Evolutionary conservation across 257 asterid genomes (phyloP).

Genomic region (Asclepias syriaca): DNA sequence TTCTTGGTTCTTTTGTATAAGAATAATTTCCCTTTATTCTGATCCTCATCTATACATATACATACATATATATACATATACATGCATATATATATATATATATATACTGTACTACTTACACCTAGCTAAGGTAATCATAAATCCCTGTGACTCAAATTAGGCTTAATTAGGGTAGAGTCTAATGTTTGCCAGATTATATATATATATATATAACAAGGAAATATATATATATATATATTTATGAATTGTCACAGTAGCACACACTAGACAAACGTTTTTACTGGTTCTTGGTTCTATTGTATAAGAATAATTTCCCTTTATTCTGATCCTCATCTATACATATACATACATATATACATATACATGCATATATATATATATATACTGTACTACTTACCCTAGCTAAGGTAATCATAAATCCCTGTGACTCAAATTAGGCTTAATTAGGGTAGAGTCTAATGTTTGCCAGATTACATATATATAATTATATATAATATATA

Average conservation of each 20-base stretch:
- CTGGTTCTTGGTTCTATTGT: slow-evolving; percentile 29
- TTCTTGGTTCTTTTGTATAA: slow-evolving; percentile 25
- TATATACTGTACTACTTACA: neutral
- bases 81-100: too few relatives aligned
- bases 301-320: neutral
- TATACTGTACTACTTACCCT: neutral
- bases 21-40: neutral
- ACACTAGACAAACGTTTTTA: slow-evolving; percentile 22
- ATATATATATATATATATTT: too few relatives aligned
- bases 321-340: neutral
- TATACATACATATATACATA: too few relatives aligned
- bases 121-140: slow-evolving; percentile 7
- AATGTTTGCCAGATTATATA: too few relatives aligned
- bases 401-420: neutral
- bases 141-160: neutral
- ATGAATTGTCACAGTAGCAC: slow-evolving; percentile 40
- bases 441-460: neutral
- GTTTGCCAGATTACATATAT: too few relatives aligned
- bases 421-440: neutral
- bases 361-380: too few relatives aligned
- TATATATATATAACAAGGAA: too few relatives aligned
- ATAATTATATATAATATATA: too few relatives aligned
- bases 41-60: neutral
- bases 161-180: neutral
- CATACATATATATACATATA: too few relatives aligned